These are phyloP conservation scores for Pyrenochaeta sp. DNA, from an alignment of 2,329 filamentous ascomycete genomes.

Conservation along the genomic window DNA sequence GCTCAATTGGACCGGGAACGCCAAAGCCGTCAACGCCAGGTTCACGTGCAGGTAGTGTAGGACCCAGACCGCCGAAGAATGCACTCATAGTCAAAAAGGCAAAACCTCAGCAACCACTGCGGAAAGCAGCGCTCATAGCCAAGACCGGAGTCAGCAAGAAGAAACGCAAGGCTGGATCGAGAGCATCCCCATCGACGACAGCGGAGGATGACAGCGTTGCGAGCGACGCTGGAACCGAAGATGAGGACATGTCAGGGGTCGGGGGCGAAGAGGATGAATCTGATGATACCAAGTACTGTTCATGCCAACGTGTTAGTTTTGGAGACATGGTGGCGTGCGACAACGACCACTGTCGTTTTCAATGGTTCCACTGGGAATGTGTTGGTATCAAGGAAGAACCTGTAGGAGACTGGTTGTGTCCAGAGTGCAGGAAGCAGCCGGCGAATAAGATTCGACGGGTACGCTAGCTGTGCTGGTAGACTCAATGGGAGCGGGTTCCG, in stretches of 20 bases:
- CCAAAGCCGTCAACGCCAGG: constrained; percentile 64
- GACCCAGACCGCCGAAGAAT: constrained; percentile 59
- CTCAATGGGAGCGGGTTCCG: no score
- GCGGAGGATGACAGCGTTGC: constrained; percentile 63
- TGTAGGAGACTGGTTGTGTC: constrained; percentile 60
- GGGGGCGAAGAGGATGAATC: constrained; percentile 70
- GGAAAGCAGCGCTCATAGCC: constrained; percentile 44
- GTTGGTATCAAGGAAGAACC: constrained; percentile 60
- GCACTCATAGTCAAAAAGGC: constrained; percentile 60
- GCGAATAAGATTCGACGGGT: constrained; percentile 51
- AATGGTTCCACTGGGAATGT: constrained; percentile 86
- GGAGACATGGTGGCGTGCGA: constrained; percentile 91
- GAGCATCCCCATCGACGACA: constrained; percentile 52
- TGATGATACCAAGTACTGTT: constrained; percentile 80
- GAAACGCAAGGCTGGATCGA: constrained; percentile 45
- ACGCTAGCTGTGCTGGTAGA: constrained; percentile 30
- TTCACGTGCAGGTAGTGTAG: constrained; percentile 66
- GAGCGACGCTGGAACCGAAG: constrained; percentile 51
- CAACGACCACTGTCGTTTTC: constrained; percentile 79
- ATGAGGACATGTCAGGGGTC: constrained; percentile 61
- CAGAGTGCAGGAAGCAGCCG: constrained; percentile 50
- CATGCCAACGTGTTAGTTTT: constrained; percentile 82
- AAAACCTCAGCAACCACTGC: constrained; percentile 59
- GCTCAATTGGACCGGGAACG: constrained; percentile 68
- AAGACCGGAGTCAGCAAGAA: constrained; percentile 49